Percentiles rank a stretch among this genome's conserved stretches.
phyloP scores from a whole-genome alignment of 768 basidiomycete genomes.

The Russula vinacea region DNA sequence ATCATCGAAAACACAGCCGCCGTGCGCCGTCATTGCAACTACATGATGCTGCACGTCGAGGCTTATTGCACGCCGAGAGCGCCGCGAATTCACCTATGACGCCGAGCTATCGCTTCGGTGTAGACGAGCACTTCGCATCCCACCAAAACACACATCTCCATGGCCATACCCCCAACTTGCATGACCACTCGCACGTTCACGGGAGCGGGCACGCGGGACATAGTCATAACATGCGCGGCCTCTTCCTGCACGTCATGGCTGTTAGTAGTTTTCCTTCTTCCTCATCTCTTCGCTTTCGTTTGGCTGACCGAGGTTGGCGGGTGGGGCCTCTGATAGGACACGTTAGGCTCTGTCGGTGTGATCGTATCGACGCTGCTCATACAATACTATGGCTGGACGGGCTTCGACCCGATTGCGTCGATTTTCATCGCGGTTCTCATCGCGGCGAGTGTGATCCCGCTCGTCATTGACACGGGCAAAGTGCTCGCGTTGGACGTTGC shows the following conservation, averaged over 20 bases:
- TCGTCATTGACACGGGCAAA: conserved; percentile 90
- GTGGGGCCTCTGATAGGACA: conserved; percentile 54
- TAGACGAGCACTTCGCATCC: conserved; percentile 50
- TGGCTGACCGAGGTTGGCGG: conserved; percentile 17
- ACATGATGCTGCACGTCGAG: conserved; percentile 13
- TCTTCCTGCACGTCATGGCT: conserved; percentile 97
- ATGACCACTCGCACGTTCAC: conserved; percentile 51
- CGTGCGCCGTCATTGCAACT: conserved; percentile 28
- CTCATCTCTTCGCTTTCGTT: conserved; percentile 1
- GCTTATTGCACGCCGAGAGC: conserved; percentile 20
- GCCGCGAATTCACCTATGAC: conserved; percentile 54
- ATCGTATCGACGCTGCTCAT: conserved; percentile 96
- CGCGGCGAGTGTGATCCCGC: conserved; percentile 90
- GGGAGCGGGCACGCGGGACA: conserved; percentile 61
- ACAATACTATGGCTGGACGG: conserved; percentile 96
- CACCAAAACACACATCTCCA: conserved; percentile 38
- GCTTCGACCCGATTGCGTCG: conserved; percentile 97
- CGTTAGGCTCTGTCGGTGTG: conserved; percentile 94
- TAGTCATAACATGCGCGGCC: conserved; percentile 98
- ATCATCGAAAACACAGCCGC: conserved; percentile 15
- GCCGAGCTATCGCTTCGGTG: conserved; percentile 56
- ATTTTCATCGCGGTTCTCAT: conserved; percentile 95
- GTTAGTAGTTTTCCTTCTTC: conserved; percentile 43
- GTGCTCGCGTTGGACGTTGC: conserved; percentile 85
- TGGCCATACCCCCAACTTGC: conserved; percentile 44